Evolutionary conservation across 1,139 yeast genomes (phyloP).

Genomic region (Pichia norvegensis): DNA sequence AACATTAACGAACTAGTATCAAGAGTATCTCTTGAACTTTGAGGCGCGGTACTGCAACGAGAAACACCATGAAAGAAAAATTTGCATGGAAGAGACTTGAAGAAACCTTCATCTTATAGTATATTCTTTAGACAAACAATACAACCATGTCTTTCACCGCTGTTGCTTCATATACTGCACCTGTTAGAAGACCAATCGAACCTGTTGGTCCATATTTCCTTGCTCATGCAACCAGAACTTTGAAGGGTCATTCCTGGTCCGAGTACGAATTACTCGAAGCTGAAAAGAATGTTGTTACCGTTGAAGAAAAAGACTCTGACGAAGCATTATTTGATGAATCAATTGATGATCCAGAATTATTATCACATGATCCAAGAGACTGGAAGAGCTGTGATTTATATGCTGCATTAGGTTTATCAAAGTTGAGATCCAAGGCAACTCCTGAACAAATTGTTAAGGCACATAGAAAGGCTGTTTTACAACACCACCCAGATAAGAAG

Average conservation of each 20-base stretch:
- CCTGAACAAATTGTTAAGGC: constrained; percentile 94
- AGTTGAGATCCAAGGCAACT: constrained; percentile 84
- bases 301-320: constrained; percentile 64
- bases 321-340: constrained; percentile 61
- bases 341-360: constrained; percentile 58
- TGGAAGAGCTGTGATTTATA: constrained; percentile 97
- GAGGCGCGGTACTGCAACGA: no score
- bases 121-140: no score
- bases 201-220: constrained; percentile 95
- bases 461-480: constrained; percentile 92
- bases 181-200: constrained; percentile 82
- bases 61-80: no score
- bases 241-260: constrained; percentile 98
- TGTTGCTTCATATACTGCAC: constrained; percentile 41
- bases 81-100: no score
- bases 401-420: constrained; percentile 89
- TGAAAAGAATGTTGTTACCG: constrained; percentile 70
- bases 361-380: constrained; percentile 90
- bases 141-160: constrained; percentile 30
- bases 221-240: constrained; percentile 93
- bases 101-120: no score
- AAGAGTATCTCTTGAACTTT: no score
- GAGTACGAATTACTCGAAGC: constrained; percentile 94
- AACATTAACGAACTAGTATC: no score
- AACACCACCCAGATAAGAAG: constrained; percentile 97